Base-by-base conservation (phyloP, 1,139 yeast species). In the Saccharomyces hybrid region DNA sequence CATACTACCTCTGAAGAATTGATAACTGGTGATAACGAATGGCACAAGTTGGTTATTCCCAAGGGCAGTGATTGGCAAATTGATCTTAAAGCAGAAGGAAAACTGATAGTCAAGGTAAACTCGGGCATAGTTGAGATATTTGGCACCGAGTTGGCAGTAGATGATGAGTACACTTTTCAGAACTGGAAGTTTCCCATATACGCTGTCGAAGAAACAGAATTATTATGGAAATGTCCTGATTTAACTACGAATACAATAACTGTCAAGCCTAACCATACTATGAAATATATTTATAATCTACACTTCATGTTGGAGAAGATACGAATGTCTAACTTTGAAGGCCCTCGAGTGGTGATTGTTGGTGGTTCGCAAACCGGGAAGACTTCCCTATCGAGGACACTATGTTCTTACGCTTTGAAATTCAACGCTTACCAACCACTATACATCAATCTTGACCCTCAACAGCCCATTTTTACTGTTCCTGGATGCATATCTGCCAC, bases 401-500 rank as follows among this genome's bases (percentile, higher is more conserved):
- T 95, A 48, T 74, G 81, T 3, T 76, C 93, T 1, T 93, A 93
- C 68, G 93, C 96, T 0, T 78, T 81, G 55, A 88, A 89, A 63
- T 77, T 82, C 77, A 79, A 79, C 56, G 71, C 78, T 16, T 72
- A 73, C 51, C 88, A 89, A 13, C 84, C 85, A 1, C 66, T 90
- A 55, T 73, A 85, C 44, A 88, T 91, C n/a, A 91, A 91, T 64
- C 71, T 91, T 54, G 88, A 91, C 66, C 96, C 98, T 0, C 73
- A 79, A 46, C 89, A 85, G 60, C 88, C 95, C 2, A 86, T 81
- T 1, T 87, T 86, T 67, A 77, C 88, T 0, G 76, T 86, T 7
- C 97, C 99, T 0, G 97, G 99, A 0, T 82, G 93, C 5, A 61
- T 95, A 2, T 79, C 95, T 0, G 96, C 96, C 0, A 84, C 95